Conservation (phyloP, 495 filamentous ascomycete species). For the Elaphomyces granulatus region DNA sequence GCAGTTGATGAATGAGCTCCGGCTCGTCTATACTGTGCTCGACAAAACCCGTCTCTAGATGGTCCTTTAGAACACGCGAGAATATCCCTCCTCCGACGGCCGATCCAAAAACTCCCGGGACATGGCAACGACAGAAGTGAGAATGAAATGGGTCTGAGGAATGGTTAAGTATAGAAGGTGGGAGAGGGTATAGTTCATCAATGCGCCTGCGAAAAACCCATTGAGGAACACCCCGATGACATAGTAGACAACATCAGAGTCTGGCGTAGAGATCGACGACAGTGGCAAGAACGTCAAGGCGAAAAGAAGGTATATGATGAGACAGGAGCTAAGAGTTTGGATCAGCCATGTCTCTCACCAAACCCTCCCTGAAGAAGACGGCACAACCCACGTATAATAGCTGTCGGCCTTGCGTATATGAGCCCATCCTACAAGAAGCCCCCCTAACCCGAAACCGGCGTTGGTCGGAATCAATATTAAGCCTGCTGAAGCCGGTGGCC, state of each 20-base stretch:
- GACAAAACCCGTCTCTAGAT: slow-evolving; percentile 42
- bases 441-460: slow-evolving; percentile 55
- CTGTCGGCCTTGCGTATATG: slow-evolving; percentile 53
- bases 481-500: slow-evolving; percentile 50
- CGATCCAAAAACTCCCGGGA: slow-evolving; percentile 59
- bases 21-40: slow-evolving; percentile 29
- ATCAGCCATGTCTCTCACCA: too few relatives aligned
- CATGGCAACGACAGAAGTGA: slow-evolving; percentile 52
- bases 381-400: slow-evolving; percentile 40
- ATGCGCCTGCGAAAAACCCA: slow-evolving; percentile 52
- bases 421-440: slow-evolving; percentile 50
- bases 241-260: slow-evolving; percentile 32
- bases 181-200: slow-evolving; percentile 62
- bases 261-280: slow-evolving; percentile 33
- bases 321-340: slow-evolving; percentile 28
- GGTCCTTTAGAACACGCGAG: slow-evolving; percentile 38
- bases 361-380: background rate
- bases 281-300: slow-evolving; percentile 35
- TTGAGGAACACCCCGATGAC: slow-evolving; percentile 44
- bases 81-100: slow-evolving; percentile 68
- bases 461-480: slow-evolving; percentile 65
- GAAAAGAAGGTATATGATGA: slow-evolving; percentile 42
- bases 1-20: slow-evolving; percentile 44
- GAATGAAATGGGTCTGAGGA: slow-evolving; percentile 50
- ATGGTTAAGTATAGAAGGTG: slow-evolving; percentile 57